Conservation (phyloP, 345 rosid genomes). For the Populus pruinosa region DNA sequence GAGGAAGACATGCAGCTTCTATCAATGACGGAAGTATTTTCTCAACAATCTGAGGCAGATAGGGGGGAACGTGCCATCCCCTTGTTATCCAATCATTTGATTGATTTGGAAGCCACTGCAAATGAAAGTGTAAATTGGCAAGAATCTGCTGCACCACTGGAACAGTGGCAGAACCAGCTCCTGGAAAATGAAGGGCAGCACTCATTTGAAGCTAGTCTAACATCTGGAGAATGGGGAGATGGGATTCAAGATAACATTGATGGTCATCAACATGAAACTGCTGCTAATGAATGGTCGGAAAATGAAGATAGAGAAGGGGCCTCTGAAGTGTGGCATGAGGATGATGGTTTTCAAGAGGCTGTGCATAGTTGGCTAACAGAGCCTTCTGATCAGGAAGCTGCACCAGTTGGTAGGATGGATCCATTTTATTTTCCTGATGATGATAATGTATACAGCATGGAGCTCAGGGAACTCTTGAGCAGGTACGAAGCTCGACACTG, state of each 20-base stretch:
- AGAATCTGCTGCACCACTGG: conserved; percentile 33
- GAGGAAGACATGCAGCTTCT: not conserved
- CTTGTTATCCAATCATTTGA: conserved; percentile 19
- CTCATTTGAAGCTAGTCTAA: conserved; percentile 36
- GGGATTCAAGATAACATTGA: conserved; percentile 35
- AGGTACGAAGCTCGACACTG: conserved; percentile 44
- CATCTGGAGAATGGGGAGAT: conserved; percentile 40
- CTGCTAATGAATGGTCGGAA: conserved; percentile 37
- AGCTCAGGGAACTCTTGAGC: conserved; percentile 79
- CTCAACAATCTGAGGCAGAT: conserved; percentile 24
- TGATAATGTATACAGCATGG: conserved; percentile 57
- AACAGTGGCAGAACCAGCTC: conserved; percentile 35
- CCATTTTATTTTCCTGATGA: conserved; percentile 57
- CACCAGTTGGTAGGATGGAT: conserved; percentile 42
- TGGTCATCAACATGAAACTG: conserved; percentile 34
- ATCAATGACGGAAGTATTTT: conserved; percentile 2
- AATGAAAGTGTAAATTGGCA: conserved; percentile 27
- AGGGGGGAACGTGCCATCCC: conserved; percentile 23
- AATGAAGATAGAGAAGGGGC: conserved; percentile 48
- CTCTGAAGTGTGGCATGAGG: conserved; percentile 38
- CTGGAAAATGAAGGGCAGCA: conserved; percentile 42
- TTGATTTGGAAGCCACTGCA: conserved; percentile 29
- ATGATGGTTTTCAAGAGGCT: conserved; percentile 47
- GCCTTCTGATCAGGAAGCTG: conserved; percentile 46
- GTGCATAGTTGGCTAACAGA: conserved; percentile 55